Percentiles rank a stretch among this genome's conserved stretches.
Conservation (phyloP, 73 alveolate species). For the Effrenium voratum region DNA sequence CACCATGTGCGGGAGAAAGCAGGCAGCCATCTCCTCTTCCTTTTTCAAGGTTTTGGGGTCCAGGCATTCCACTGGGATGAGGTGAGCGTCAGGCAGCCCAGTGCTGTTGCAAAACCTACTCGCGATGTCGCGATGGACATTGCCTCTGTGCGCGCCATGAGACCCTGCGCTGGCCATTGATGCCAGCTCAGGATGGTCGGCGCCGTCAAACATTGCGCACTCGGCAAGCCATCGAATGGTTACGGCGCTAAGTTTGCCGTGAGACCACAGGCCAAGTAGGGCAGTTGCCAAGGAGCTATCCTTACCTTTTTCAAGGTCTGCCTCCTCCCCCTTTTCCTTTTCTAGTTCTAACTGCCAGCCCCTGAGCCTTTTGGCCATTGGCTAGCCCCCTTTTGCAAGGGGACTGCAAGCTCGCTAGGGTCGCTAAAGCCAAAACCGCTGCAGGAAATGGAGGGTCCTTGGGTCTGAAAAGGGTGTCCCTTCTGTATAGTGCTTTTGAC, state of each 20-base stretch:
- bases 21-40: background rate
- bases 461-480: too few species aligned
- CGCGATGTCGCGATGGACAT: background rate
- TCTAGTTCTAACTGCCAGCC: too few species aligned
- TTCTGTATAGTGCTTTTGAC: too few species aligned
- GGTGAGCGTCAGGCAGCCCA: background rate
- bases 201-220: background rate
- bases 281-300: conserved; percentile 5
- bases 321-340: too few species aligned
- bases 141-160: conserved; percentile 22
- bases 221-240: background rate
- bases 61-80: background rate
- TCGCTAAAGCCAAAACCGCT: too few species aligned
- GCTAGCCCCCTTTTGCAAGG: too few species aligned
- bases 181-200: background rate
- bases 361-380: too few species aligned
- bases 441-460: too few species aligned
- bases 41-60: background rate
- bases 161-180: background rate
- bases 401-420: too few species aligned
- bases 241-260: background rate
- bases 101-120: background rate
- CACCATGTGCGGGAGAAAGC: conserved; percentile 17
- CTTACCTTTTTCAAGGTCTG: too few species aligned
- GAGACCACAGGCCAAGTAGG: conserved; percentile 20